Conservation (phyloP, 495 filamentous ascomycete species). For the Aspergillus nanangensis region DNA sequence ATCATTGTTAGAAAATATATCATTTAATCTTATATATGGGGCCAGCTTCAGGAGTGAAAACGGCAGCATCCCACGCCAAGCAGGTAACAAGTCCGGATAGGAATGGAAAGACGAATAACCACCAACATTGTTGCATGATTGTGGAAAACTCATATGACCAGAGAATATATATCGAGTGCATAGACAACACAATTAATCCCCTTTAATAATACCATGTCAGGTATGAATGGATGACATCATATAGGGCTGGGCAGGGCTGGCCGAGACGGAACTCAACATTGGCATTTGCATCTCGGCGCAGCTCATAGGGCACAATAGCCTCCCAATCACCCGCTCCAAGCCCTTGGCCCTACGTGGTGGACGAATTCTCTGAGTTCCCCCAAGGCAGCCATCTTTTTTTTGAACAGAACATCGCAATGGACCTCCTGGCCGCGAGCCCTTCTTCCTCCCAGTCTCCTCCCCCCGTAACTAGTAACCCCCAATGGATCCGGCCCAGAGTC, state of each 20-base stretch:
- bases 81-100: too few relatives aligned
- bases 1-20: too few relatives aligned
- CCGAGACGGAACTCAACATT: neutral
- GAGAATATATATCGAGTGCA: too few relatives aligned
- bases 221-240: too few relatives aligned
- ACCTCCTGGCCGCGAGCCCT: neutral
- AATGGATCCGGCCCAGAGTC: neutral
- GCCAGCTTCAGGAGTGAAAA: too few relatives aligned
- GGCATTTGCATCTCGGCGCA: neutral
- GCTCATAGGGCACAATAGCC: neutral
- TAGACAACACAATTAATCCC: too few relatives aligned
- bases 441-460: neutral
- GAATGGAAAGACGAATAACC: too few relatives aligned
- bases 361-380: neutral
- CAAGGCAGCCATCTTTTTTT: neutral
- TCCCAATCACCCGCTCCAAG: neutral
- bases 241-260: constrained; percentile 1
- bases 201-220: too few relatives aligned
- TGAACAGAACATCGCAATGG: neutral
- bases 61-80: too few relatives aligned
- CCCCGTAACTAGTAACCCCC: neutral
- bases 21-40: too few relatives aligned
- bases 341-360: constrained; percentile 1
- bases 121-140: too few relatives aligned
- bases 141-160: too few relatives aligned